A percentile compares a stretch with the other conserved stretches of the same genome.
These are phyloP conservation scores for Monosporascus sp. DNA, from an alignment of 2,329 filamentous ascomycete species.

Conservation along the genomic window DNA sequence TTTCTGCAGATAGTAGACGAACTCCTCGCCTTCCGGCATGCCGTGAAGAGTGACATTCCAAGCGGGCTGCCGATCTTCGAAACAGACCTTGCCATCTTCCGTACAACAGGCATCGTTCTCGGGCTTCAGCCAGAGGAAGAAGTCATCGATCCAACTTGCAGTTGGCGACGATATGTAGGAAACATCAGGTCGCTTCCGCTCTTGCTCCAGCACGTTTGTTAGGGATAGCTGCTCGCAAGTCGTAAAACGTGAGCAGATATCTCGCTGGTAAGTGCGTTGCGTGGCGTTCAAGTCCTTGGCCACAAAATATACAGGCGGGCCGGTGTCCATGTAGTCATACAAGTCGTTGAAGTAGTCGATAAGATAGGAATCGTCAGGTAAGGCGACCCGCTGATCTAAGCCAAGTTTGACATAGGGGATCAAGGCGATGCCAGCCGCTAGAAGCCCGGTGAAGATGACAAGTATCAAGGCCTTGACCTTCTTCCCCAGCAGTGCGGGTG, in stretches of 20 bases:
- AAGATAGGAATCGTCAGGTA: slow-evolving; percentile 89
- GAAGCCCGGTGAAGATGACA: slow-evolving; percentile 78
- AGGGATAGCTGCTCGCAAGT: slow-evolving; percentile 81
- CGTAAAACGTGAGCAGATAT: slow-evolving; percentile 86
- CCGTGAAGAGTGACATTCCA: slow-evolving; percentile 89
- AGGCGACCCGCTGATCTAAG: slow-evolving; percentile 88
- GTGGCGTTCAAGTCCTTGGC: slow-evolving; percentile 78
- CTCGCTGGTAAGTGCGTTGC: slow-evolving; percentile 68
- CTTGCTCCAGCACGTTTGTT: slow-evolving; percentile 86
- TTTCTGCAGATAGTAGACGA: slow-evolving; percentile 76
- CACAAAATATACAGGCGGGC: slow-evolving; percentile 95
- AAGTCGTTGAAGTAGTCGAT: slow-evolving; percentile 96
- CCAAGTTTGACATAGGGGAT: slow-evolving; percentile 82
- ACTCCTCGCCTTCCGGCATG: slow-evolving; percentile 93
- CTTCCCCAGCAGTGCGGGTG: slow-evolving; percentile 73
- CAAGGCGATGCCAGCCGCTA: slow-evolving; percentile 79
- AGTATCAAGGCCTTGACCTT: slow-evolving; percentile 75
- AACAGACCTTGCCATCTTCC: slow-evolving; percentile 69
- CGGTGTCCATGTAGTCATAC: slow-evolving; percentile 85
- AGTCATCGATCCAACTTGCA: slow-evolving; percentile 96
- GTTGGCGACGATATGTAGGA: slow-evolving; percentile 86
- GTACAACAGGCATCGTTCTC: slow-evolving; percentile 69
- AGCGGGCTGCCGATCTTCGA: slow-evolving; percentile 66
- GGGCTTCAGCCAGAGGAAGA: slow-evolving; percentile 94
- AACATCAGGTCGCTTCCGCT: slow-evolving; percentile 81